Conservation (phyloP, 495 filamentous ascomycete species). For the Neurospora terricola region DNA sequence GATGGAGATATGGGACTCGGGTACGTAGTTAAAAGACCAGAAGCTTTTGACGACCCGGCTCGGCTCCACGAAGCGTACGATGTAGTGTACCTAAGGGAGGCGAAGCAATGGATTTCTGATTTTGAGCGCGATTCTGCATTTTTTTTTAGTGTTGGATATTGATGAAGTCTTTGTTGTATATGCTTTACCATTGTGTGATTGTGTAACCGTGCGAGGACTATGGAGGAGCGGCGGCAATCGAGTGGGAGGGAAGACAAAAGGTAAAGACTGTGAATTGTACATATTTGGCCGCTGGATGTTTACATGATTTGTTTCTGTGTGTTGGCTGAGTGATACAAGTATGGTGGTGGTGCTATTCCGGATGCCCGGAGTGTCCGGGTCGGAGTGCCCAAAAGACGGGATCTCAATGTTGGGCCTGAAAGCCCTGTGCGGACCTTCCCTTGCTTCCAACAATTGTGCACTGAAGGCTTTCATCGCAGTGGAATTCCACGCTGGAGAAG, state of each 20-base stretch:
- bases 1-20: constrained; percentile 1
- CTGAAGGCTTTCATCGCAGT: neutral
- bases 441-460: neutral
- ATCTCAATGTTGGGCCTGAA: neutral
- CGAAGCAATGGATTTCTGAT: neutral
- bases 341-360: neutral
- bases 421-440: neutral
- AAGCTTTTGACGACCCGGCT: constrained; percentile 68
- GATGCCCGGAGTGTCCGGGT: neutral
- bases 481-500: neutral
- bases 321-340: neutral
- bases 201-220: neutral
- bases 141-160: neutral
- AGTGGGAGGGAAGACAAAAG: neutral
- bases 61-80: neutral
- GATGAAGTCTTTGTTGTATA: neutral
- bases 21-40: constrained; percentile 45
- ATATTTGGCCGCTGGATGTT: neutral
- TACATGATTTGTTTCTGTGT: neutral
- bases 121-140: neutral
- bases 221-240: neutral
- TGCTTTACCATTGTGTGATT: neutral
- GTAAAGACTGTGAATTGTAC: neutral
- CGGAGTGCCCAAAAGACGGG: neutral
- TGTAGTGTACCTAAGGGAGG: neutral